Evolutionary conservation across 208 protist genomes (phyloP), one percentile per base, ranked within the genome.

Genomic region (Naegleria lovaniensis): DNA sequence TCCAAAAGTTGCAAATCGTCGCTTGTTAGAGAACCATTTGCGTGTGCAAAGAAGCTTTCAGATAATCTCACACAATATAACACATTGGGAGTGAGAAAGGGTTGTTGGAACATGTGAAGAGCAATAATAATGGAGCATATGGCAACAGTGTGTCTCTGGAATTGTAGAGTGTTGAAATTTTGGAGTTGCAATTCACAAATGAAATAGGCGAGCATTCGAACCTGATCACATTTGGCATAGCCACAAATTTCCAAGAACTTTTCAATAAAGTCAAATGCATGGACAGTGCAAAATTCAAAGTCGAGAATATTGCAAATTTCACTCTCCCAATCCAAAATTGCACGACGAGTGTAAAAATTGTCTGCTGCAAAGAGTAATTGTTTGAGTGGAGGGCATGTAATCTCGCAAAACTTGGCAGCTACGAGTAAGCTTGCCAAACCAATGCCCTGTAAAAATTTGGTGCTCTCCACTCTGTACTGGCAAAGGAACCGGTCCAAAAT

Each of bases 401-500:
- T 67, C 22, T 67, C 55, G 19, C 55, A 67, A 67, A 29, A 67
- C 55, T 67, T 67, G 51, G 95, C 92, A 19, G 96, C 95, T 67
- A 98, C 95, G 25, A 97, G 91, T 88, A 98, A 90, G 76, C 95
- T 94, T 19, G 96, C 94, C 39, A 97, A 94, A 16, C 96, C 97
- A 79, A 97, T 93, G 39, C 97, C 93, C 91, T 98, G 97, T 48
- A 98, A 94, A 67, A 67, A 29, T 88, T 96, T 91, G 5, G 33
- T n/a, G 13, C 92, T 90, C 4, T 43, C 48, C 15, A 95, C 92
- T 13, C 89, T 13, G 5, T 40, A 5, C 0, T 33, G 91, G 48
- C 92, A 91, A 29, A 99, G 93, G 88, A 96, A 97, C 41, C 97
- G 93, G 93, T 99, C 98, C 39, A 99, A 95, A 90, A 99, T 96